Conservation (phyloP, 805 yeast genomes). For the Alloascoidea africana region DNA sequence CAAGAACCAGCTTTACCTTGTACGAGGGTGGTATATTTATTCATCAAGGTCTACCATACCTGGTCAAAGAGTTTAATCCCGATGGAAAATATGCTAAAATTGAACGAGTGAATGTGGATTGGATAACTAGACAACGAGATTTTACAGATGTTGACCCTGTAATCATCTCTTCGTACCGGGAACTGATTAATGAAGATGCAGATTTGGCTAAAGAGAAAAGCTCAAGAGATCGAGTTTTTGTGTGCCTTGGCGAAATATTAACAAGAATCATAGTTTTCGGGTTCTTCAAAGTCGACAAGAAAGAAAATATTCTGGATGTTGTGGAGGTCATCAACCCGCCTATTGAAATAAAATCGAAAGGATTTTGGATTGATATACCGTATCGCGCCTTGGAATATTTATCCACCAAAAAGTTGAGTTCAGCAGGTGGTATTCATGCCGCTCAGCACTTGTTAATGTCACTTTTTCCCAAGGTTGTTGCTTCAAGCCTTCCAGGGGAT, state of each 20-base stretch:
- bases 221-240: slow-evolving; percentile 8
- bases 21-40: slow-evolving; percentile 89
- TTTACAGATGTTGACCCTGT: slow-evolving; percentile 86
- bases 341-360: slow-evolving; percentile 48
- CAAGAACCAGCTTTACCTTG: slow-evolving; percentile 77
- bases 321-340: slow-evolving; percentile 91
- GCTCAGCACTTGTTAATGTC: slow-evolving; percentile 86
- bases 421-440: slow-evolving; percentile 93
- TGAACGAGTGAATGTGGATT: slow-evolving; percentile 79
- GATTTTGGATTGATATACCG: slow-evolving; percentile 89
- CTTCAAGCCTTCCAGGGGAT: slow-evolving; percentile 39
- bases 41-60: slow-evolving; percentile 85
- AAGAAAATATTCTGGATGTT: slow-evolving; percentile 74
- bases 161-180: slow-evolving; percentile 48
- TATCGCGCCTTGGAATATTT: slow-evolving; percentile 42
- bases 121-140: slow-evolving; percentile 88
- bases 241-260: slow-evolving; percentile 60
- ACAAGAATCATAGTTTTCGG: slow-evolving; percentile 80
- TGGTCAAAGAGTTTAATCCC: slow-evolving; percentile 71
- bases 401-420: slow-evolving; percentile 37
- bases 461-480: slow-evolving; percentile 56
- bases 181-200: slow-evolving; percentile 28
- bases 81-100: slow-evolving; percentile 76
- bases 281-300: slow-evolving; percentile 70
- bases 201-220: slow-evolving; percentile 9